Conservation (phyloP, 1,139 yeast species). For the Lodderomyces pseudojiufengensis region DNA sequence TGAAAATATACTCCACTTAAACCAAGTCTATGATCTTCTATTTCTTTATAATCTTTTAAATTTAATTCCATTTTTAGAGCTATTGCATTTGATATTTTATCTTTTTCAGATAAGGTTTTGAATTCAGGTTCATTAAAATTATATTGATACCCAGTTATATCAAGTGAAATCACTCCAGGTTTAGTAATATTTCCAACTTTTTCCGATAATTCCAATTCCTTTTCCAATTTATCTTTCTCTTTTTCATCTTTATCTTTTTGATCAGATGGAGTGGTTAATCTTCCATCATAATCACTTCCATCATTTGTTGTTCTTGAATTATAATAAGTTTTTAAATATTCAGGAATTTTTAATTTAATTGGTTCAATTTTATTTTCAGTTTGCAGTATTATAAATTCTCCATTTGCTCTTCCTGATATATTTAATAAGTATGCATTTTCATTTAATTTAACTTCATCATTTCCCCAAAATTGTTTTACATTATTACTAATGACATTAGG, state of each 20-base stretch:
- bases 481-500: slow-evolving; percentile 54
- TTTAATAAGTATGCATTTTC: slow-evolving; percentile 43
- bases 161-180: slow-evolving; percentile 26
- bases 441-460: slow-evolving; percentile 15
- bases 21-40: slow-evolving; percentile 40
- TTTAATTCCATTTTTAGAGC: slow-evolving; percentile 22
- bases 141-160: slow-evolving; percentile 23
- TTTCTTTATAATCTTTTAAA: slow-evolving; percentile 41
- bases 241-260: slow-evolving; percentile 11
- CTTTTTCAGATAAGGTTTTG: slow-evolving; percentile 14
- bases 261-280: slow-evolving; percentile 3
- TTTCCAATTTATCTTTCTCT: background rate
- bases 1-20: slow-evolving; percentile 70
- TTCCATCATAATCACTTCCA: slow-evolving; percentile 1
- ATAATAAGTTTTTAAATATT: slow-evolving; percentile 36
- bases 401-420: slow-evolving; percentile 48
- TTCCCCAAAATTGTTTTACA: slow-evolving; percentile 51
- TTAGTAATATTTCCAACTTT: slow-evolving; percentile 30
- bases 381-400: slow-evolving; percentile 32
- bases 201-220: slow-evolving; percentile 5
- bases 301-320: slow-evolving; percentile 16
- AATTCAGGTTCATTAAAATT: slow-evolving; percentile 21
- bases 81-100: slow-evolving; percentile 29
- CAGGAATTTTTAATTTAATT: slow-evolving; percentile 34
- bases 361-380: slow-evolving; percentile 15